Conservation (phyloP, 2,329 filamentous ascomycete species). For the Xylaria sp. region DNA sequence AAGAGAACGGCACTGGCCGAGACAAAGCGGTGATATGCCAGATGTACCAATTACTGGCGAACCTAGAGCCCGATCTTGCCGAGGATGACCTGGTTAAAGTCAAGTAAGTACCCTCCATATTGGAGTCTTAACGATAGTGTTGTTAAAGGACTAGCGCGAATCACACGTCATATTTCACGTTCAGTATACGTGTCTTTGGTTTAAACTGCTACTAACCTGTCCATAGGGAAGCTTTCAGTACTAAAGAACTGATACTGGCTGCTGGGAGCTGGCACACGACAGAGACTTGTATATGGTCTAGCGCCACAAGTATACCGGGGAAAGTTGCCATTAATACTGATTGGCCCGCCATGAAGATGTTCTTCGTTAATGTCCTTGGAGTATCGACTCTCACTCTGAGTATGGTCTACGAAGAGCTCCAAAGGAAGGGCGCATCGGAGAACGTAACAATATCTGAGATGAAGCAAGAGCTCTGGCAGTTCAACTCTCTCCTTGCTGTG, state of each 20-base stretch:
- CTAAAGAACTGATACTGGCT: constrained; percentile 24
- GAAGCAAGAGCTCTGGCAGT: constrained; percentile 40
- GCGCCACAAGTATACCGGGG: constrained; percentile 38
- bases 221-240: constrained; percentile 22
- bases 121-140: background rate
- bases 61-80: background rate
- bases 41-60: background rate
- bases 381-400: constrained; percentile 38
- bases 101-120: background rate
- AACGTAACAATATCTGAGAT: constrained; percentile 29
- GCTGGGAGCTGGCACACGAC: constrained; percentile 36
- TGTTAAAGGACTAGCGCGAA: background rate
- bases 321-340: constrained; percentile 36
- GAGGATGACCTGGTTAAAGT: background rate
- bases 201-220: background rate
- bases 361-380: constrained; percentile 42
- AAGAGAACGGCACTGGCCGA: background rate
- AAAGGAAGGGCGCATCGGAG: constrained; percentile 23
- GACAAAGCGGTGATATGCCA: background rate
- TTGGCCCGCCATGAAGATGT: constrained; percentile 37
- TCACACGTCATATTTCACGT: background rate
- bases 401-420: constrained; percentile 43
- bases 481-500: constrained; percentile 44
- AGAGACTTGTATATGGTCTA: constrained; percentile 45
- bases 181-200: background rate